Evolutionary conservation across 2,329 filamentous ascomycete genomes (phyloP).

Genomic region (Claviceps digitariae): DNA sequence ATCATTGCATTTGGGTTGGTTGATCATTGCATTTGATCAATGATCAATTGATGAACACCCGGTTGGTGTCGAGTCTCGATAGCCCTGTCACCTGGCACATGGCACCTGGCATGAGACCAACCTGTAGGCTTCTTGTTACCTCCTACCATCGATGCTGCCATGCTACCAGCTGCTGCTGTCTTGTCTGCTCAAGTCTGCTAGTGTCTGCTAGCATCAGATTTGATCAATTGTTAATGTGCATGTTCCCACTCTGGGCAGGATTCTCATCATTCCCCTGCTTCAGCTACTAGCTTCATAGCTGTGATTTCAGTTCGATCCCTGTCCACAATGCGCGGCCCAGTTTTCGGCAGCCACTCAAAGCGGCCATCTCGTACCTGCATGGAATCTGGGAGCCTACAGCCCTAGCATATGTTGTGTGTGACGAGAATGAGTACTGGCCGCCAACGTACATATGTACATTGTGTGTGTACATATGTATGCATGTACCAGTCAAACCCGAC

Average conservation of each 20-base stretch:
- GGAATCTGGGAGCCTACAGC: conserved; percentile 1
- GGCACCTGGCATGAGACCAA: too few species aligned
- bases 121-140: too few species aligned
- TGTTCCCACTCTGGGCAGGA: background rate
- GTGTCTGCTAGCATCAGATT: background rate
- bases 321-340: background rate
- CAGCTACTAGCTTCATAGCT: background rate
- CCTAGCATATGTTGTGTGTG: too few species aligned
- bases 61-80: too few species aligned
- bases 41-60: too few species aligned
- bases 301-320: background rate
- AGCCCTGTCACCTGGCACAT: background rate
- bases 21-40: too few species aligned
- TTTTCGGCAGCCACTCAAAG: background rate
- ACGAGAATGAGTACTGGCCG: background rate
- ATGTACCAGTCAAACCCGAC: background rate
- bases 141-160: too few species aligned
- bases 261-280: background rate
- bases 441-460: background rate
- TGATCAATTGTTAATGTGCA: background rate
- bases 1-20: too few species aligned
- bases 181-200: background rate
- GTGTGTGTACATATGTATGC: too few species aligned
- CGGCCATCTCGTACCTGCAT: conserved; percentile 7
- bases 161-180: too few species aligned